These are phyloP conservation scores for Acanthamoeba lenticulata DNA, from an alignment of 208 protist genomes.

Conservation along the genomic window DNA sequence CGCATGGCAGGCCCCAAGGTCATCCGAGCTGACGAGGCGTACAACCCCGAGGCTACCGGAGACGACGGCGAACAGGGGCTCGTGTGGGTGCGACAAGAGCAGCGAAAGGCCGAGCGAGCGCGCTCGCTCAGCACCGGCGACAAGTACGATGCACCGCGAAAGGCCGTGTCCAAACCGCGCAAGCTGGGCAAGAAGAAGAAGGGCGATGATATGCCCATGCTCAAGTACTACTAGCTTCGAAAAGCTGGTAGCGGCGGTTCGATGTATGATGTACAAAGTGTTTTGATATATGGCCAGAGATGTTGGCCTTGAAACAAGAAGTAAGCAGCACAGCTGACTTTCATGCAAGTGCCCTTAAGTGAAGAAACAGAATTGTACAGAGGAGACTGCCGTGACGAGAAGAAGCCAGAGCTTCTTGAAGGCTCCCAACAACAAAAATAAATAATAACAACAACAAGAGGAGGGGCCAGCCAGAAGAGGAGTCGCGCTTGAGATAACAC, in stretches of 20 bases:
- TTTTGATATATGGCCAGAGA: no score
- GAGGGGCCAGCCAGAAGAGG: neutral
- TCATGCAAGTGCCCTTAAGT: no score
- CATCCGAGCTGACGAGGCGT: neutral
- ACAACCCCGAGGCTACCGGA: neutral
- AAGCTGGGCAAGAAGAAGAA: neutral
- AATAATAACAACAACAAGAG: no score
- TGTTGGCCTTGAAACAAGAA: no score
- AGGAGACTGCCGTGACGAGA: no score
- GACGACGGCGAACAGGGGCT: neutral
- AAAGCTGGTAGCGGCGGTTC: no score
- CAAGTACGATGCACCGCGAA: neutral
- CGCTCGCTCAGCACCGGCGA: neutral
- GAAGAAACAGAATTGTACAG: no score
- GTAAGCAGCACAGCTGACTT: no score
- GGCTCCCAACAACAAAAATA: no score
- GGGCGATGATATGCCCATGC: neutral
- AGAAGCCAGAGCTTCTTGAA: no score
- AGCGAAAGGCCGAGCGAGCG: neutral
- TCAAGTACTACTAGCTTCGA: constrained; percentile 9
- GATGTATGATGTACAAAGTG: no score
- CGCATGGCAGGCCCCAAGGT: neutral
- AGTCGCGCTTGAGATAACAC: neutral
- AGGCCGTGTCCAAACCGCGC: neutral
- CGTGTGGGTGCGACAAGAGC: constrained; percentile 3